Conservation (phyloP, 805 yeast genomes). For the Pichia californica region DNA sequence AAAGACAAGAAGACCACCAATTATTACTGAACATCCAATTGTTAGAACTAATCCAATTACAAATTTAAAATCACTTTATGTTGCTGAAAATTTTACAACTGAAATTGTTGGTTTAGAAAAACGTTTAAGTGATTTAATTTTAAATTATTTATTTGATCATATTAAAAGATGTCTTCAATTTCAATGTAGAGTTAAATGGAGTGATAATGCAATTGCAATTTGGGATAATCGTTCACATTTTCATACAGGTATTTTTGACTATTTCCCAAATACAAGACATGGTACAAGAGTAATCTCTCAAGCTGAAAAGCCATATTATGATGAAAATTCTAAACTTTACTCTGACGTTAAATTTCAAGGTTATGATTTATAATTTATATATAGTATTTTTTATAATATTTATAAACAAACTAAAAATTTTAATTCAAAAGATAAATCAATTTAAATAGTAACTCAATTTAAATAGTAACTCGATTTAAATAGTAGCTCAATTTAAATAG, state of each 20-base stretch:
- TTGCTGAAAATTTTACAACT: constrained; percentile 58
- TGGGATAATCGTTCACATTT: constrained; percentile 75
- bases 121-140: constrained; percentile 59
- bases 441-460: too few relatives aligned
- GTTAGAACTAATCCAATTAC: constrained; percentile 71
- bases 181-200: constrained; percentile 67
- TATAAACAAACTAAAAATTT: too few relatives aligned
- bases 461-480: too few relatives aligned
- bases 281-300: constrained; percentile 67
- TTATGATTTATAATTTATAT: too few relatives aligned
- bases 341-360: too few relatives aligned
- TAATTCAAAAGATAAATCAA: too few relatives aligned
- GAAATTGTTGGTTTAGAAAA: constrained; percentile 64
- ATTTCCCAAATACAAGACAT: constrained; percentile 64
- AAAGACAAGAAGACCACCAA: constrained; percentile 56
- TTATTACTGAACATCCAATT: constrained; percentile 60
- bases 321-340: too few relatives aligned
- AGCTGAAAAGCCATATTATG: too few relatives aligned
- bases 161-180: constrained; percentile 48
- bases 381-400: too few relatives aligned
- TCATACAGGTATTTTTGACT: constrained; percentile 66
- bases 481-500: too few relatives aligned
- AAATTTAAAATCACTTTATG: constrained; percentile 49
- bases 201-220: constrained; percentile 58
- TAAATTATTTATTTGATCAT: constrained; percentile 49